These are phyloP conservation scores for Colletotrichum costaricense DNA, from an alignment of 2,329 filamentous ascomycete genomes.

Conservation along the genomic window DNA sequence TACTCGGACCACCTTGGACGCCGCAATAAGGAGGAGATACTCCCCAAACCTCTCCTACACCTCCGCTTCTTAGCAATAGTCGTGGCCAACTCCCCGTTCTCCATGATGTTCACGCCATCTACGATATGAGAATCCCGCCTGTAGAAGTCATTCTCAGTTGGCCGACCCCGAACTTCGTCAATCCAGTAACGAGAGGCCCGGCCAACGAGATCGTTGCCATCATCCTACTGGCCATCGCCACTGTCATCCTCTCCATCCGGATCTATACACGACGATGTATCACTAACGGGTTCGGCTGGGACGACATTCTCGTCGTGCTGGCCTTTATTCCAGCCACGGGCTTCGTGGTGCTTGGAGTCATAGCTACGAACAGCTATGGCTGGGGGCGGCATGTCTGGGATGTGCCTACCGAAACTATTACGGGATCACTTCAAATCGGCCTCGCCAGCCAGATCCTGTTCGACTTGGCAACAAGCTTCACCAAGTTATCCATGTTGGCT, in stretches of 20 bases:
- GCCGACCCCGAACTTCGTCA: conserved; percentile 46
- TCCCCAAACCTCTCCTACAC: background rate
- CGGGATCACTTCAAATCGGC: conserved; percentile 42
- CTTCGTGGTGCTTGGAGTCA: conserved; percentile 45
- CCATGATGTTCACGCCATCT: conserved; percentile 25
- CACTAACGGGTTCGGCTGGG: conserved; percentile 48
- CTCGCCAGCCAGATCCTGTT: conserved; percentile 50
- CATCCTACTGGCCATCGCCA: conserved; percentile 43
- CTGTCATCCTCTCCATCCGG: conserved; percentile 46
- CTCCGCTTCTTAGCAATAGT: background rate
- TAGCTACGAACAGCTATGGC: conserved; percentile 41
- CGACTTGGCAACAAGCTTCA: conserved; percentile 49
- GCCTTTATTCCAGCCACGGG: conserved; percentile 49
- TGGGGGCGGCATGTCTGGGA: conserved; percentile 51
- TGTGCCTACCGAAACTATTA: conserved; percentile 38
- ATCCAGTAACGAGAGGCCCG: conserved; percentile 46
- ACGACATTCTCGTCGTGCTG: conserved; percentile 50
- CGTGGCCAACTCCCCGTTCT: background rate
- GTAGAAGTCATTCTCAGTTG: conserved; percentile 41
- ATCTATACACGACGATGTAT: conserved; percentile 48
- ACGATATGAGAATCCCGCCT: conserved; percentile 38
- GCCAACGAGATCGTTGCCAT: conserved; percentile 42
- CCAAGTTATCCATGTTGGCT: conserved; percentile 54
- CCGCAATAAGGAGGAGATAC: conserved; percentile 16
- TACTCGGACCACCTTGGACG: background rate